Percentiles rank a stretch among this genome's conserved stretches.
These are phyloP conservation scores for Ormosia semicastrata DNA, from an alignment of 306 rosid genomes.

Conservation along the genomic window DNA sequence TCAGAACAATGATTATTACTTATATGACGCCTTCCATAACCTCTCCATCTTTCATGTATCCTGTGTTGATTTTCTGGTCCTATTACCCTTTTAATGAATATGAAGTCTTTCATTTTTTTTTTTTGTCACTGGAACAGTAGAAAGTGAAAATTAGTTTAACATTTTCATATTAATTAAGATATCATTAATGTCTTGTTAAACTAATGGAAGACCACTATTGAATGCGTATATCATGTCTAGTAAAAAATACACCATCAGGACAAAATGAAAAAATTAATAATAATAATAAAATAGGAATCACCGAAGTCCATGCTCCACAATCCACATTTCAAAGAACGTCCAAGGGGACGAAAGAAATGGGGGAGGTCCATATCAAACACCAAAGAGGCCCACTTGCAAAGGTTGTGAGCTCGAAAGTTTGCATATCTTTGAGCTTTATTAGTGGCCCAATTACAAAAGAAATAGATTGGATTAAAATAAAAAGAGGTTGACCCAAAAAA, in stretches of 20 bases:
- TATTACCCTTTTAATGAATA: background rate
- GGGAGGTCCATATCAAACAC: background rate
- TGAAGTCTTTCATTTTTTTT: background rate
- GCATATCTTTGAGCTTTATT: background rate
- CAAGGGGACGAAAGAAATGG: background rate
- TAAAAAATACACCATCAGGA: background rate
- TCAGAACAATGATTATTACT: conserved; percentile 33
- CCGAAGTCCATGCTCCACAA: background rate
- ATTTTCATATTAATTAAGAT: background rate
- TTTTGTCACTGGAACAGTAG: background rate
- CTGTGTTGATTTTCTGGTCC: background rate
- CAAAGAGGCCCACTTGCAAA: background rate
- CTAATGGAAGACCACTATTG: background rate
- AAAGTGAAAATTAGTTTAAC: background rate
- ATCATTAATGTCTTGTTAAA: background rate
- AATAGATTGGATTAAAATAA: too few species aligned
- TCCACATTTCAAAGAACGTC: background rate
- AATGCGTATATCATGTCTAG: too few species aligned
- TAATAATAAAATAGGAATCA: too few species aligned
- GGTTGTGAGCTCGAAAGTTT: background rate
- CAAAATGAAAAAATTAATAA: background rate
- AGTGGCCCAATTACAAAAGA: background rate
- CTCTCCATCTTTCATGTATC: background rate
- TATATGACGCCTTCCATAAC: conserved; percentile 5
- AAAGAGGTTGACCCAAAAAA: too few species aligned